phyloP scores from a whole-genome alignment of 2,329 filamentous ascomycete genomes.

The Penicillium sclerotigenum region DNA sequence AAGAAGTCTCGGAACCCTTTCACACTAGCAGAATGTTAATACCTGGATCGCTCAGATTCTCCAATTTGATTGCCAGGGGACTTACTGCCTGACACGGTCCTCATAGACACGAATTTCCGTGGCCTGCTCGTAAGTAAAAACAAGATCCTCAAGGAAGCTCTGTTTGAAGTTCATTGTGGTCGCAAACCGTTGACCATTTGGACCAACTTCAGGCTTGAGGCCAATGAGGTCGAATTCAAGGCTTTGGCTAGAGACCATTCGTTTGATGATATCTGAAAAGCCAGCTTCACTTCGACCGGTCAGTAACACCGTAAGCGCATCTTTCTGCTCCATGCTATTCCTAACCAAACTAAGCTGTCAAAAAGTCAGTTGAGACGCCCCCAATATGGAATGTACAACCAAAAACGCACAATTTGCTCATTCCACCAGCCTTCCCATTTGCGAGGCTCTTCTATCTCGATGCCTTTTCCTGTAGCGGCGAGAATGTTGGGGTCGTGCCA shows the following conservation, averaged over 20 bases:
- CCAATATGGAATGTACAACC: constrained; percentile 1
- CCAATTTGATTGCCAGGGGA: constrained; percentile 1
- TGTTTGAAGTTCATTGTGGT: constrained; percentile 94
- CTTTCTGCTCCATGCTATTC: constrained; percentile 77
- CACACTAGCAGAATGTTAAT: constrained; percentile 48
- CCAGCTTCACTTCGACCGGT: constrained; percentile 78
- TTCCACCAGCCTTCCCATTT: constrained; percentile 98
- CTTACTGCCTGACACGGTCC: constrained; percentile 59
- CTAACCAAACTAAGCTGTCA: constrained; percentile 66
- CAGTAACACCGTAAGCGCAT: constrained; percentile 78
- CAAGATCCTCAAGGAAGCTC: constrained; percentile 70
- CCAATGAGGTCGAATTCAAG: constrained; percentile 85
- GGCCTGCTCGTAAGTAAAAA: constrained; percentile 80
- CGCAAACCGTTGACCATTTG: constrained; percentile 71
- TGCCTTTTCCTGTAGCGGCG: constrained; percentile 76
- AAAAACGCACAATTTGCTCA: constrained; percentile 67
- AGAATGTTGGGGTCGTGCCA: constrained; percentile 93
- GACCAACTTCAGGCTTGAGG: constrained; percentile 80
- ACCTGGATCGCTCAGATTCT: background rate
- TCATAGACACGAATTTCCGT: constrained; percentile 74
- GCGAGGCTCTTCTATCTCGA: constrained; percentile 74
- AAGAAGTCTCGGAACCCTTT: constrained; percentile 85
- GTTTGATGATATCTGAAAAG: constrained; percentile 75
- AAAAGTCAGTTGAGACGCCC: constrained; percentile 19
- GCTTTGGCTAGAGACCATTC: constrained; percentile 72